These are phyloP conservation scores for Hymenoscyphus albidus DNA, from an alignment of 2,329 filamentous ascomycete genomes.

Conservation along the genomic window DNA sequence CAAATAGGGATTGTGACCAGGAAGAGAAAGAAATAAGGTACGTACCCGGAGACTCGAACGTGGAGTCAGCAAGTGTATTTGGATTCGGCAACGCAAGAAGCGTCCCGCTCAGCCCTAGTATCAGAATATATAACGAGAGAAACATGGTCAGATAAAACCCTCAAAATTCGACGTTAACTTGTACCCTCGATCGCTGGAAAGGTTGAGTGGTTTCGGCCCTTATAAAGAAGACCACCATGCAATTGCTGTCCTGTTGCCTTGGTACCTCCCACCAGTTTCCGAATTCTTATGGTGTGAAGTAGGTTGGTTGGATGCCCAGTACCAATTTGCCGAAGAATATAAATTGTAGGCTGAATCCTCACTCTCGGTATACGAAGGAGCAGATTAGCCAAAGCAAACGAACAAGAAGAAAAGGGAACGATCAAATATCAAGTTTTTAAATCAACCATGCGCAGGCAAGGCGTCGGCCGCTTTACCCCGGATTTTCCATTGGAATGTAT, in stretches of 20 bases:
- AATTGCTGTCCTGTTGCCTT: neutral
- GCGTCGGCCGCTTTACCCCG: neutral
- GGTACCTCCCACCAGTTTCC: neutral
- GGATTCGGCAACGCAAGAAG: conserved; percentile 10
- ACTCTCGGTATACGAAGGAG: neutral
- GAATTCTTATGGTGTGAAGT: neutral
- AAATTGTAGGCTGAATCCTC: neutral
- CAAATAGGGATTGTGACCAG: neutral
- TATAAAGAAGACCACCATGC: neutral
- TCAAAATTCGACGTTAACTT: neutral
- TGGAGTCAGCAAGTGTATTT: conserved; percentile 7
- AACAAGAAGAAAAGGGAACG: neutral
- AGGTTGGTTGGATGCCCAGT: neutral
- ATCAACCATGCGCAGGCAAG: neutral
- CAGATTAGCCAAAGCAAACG: neutral
- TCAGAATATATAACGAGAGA: neutral
- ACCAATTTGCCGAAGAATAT: neutral
- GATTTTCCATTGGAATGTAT: conserved; percentile 5
- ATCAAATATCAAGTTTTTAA: neutral
- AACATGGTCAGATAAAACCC: neutral
- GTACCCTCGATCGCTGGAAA: neutral
- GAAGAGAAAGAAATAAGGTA: neutral
- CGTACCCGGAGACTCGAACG: neutral
- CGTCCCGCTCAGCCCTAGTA: conserved; percentile 12
- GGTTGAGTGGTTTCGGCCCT: neutral